A percentile compares a stretch with the other conserved stretches of the same genome.
These are phyloP conservation scores for Diophrys sp. DNA, from an alignment of 73 alveolate genomes.

Conservation along the genomic window DNA sequence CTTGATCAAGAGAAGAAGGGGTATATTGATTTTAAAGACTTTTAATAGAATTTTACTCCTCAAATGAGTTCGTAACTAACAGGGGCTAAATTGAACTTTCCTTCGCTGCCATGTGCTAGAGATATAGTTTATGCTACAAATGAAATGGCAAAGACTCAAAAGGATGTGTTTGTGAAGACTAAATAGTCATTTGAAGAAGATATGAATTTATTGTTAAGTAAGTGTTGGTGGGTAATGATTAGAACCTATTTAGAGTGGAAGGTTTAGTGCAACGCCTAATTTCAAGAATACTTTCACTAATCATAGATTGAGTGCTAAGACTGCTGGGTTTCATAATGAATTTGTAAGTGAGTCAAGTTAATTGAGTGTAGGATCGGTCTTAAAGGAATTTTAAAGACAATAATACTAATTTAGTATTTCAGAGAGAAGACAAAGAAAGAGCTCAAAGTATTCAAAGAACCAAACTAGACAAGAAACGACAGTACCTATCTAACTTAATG, in stretches of 20 bases:
- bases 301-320: not conserved
- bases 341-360: not conserved
- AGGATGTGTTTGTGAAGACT: not conserved
- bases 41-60: slow-evolving; percentile 20
- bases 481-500: too few species aligned
- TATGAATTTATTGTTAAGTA: not conserved
- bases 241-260: not conserved
- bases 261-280: not conserved
- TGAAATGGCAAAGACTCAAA: not conserved
- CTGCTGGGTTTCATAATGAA: not conserved
- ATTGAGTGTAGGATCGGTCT: not conserved
- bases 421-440: not conserved
- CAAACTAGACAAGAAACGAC: too few species aligned
- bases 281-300: not conserved
- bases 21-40: slow-evolving; percentile 26
- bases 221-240: not conserved
- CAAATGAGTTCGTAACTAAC: slow-evolving; percentile 1
- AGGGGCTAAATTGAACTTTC: not conserved
- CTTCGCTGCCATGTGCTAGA: not conserved
- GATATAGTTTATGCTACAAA: not conserved
- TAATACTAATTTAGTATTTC: not conserved
- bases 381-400: not conserved
- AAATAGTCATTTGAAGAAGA: not conserved
- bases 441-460: too few species aligned
- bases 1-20: slow-evolving; percentile 34